phyloP scores from a whole-genome alignment of 139 green algal species.

The Pleodorina starrii region DNA sequence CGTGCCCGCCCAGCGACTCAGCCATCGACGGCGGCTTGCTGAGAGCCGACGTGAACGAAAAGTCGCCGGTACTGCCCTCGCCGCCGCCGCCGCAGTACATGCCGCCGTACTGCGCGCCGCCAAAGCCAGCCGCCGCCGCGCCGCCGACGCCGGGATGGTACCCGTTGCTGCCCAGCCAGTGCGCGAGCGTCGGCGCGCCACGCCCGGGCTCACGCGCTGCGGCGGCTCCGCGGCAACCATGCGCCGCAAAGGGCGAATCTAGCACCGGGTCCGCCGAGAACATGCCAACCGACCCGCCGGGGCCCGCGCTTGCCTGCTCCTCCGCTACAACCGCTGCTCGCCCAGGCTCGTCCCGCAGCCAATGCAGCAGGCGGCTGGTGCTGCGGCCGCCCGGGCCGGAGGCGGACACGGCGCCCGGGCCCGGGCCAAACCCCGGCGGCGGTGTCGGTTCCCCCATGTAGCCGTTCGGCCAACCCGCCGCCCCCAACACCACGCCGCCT shows the following conservation, averaged over 20 bases:
- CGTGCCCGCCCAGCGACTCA: neutral
- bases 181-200: neutral
- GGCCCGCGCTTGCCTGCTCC: too few species aligned
- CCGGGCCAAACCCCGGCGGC: neutral
- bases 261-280: neutral
- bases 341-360: slow-evolving; percentile 29
- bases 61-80: neutral
- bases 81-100: neutral
- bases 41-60: slow-evolving; percentile 26
- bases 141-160: neutral
- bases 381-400: neutral
- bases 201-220: too few species aligned
- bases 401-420: neutral
- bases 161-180: slow-evolving; percentile 26
- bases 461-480: slow-evolving; percentile 25
- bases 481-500: slow-evolving; percentile 10
- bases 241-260: neutral
- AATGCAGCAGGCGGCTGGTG: slow-evolving; percentile 31
- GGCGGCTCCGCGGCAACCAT: neutral
- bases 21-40: slow-evolving; percentile 14
- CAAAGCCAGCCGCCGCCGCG: neutral
- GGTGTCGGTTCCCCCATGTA: neutral
- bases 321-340: slow-evolving; percentile 1
- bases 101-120: neutral
- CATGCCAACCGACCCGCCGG: neutral